Conservation (phyloP, 2,329 filamentous ascomycete genomes). For the Calonectria ilicicola region DNA sequence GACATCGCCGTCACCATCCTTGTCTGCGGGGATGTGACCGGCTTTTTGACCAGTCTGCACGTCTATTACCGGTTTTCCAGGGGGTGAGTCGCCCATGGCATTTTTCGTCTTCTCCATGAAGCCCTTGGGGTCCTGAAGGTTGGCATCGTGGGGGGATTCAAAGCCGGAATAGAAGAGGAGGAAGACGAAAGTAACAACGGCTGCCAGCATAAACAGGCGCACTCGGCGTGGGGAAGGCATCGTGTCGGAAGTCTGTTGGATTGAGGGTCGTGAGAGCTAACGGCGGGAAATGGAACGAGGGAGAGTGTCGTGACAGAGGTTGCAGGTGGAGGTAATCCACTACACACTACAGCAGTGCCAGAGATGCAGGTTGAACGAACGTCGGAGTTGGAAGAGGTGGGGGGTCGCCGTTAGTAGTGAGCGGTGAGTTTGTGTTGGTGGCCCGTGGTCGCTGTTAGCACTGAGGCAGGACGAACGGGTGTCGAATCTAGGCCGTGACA, state of each 20-base stretch:
- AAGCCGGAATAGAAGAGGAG: constrained; percentile 78
- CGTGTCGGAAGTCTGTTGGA: constrained; percentile 39
- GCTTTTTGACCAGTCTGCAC: constrained; percentile 52
- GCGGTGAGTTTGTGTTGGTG: background rate
- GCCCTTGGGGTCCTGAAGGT: constrained; percentile 59
- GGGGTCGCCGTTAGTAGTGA: background rate
- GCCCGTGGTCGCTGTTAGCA: constrained; percentile 8
- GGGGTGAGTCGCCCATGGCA: constrained; percentile 58
- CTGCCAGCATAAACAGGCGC: constrained; percentile 73
- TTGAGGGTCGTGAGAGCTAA: background rate
- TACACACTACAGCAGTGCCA: background rate
- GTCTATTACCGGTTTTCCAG: constrained; percentile 55
- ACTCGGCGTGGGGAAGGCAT: constrained; percentile 81
- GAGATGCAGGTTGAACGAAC: background rate
- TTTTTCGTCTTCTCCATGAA: constrained; percentile 72
- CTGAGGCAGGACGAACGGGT: background rate
- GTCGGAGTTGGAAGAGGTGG: constrained; percentile 1
- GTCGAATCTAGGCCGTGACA: constrained; percentile 5
- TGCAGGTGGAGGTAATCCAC: background rate
- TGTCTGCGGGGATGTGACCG: constrained; percentile 57
- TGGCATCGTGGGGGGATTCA: constrained; percentile 61
- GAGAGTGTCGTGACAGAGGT: background rate
- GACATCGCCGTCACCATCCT: constrained; percentile 66
- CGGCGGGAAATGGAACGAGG: background rate
- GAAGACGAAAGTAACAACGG: constrained; percentile 73